These are phyloP conservation scores for Coniella lustricola DNA, from an alignment of 2,329 filamentous ascomycete species.

Conservation along the genomic window DNA sequence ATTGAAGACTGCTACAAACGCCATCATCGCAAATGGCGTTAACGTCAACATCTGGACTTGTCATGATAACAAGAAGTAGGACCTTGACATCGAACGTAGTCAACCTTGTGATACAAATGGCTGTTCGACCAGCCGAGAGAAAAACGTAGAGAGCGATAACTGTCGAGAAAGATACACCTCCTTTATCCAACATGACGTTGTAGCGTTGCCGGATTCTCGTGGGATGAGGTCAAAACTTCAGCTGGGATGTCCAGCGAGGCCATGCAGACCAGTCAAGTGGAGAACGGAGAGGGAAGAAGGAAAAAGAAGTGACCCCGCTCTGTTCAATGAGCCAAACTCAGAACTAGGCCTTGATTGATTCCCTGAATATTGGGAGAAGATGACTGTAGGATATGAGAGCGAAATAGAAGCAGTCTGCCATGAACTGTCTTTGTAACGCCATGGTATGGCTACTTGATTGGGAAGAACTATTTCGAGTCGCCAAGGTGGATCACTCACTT, in stretches of 20 bases:
- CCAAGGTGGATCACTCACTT: no score
- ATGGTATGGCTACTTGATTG: constrained; percentile 7
- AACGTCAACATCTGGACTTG: constrained; percentile 10
- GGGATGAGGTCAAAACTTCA: background rate
- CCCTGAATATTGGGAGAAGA: constrained; percentile 12
- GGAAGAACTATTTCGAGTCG: no score
- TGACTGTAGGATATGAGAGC: background rate
- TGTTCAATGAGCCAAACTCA: background rate
- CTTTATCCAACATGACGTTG: constrained; percentile 7
- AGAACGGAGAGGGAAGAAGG: background rate
- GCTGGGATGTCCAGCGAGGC: no score
- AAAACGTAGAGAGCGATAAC: background rate
- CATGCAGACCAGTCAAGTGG: background rate
- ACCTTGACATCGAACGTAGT: background rate
- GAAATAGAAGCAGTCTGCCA: background rate
- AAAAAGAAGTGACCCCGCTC: background rate
- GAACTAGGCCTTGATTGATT: constrained; percentile 5
- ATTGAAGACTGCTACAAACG: constrained; percentile 1
- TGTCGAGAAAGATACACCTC: constrained; percentile 9
- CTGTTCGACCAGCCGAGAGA: background rate
- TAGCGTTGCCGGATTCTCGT: constrained; percentile 8
- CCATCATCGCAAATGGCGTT: constrained; percentile 2
- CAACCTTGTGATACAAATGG: background rate
- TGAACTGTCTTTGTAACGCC: constrained; percentile 1
- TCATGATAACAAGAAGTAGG: background rate